Percentiles rank a stretch among this genome's conserved stretches.
Evolutionary conservation across 495 filamentous ascomycete species (phyloP).

Genomic region (Lasiosphaeria miniovina): DNA sequence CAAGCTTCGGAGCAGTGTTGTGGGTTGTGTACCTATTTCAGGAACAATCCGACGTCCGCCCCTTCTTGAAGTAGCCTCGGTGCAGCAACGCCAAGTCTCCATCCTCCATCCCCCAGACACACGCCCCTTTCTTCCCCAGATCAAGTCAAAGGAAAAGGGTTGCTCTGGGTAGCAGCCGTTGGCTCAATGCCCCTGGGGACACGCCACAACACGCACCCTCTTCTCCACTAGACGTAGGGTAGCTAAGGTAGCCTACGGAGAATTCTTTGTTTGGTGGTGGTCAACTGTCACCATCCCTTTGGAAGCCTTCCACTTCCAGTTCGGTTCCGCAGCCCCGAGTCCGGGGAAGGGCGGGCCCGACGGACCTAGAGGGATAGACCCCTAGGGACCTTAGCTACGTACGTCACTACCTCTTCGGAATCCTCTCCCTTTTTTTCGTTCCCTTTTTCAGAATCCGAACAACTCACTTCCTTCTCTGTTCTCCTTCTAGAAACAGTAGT

Average conservation of each 20-base stretch:
- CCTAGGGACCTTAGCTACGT: neutral
- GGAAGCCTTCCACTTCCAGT: neutral
- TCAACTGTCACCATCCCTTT: neutral
- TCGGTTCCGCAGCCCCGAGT: neutral
- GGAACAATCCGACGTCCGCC: neutral
- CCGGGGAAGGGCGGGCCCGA: neutral
- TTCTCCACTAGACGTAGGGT: neutral
- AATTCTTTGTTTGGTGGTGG: neutral
- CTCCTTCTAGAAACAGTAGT: neutral
- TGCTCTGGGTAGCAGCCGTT: no score
- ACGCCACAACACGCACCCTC: neutral
- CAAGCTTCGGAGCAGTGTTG: slow-evolving; percentile 1
- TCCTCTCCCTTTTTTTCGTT: neutral
- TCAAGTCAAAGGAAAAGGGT: no score
- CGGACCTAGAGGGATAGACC: neutral
- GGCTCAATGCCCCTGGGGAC: neutral
- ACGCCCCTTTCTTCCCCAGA: neutral
- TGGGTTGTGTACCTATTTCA: neutral
- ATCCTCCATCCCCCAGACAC: neutral
- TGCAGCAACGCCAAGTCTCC: neutral
- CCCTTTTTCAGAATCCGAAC: neutral
- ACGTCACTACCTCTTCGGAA: neutral
- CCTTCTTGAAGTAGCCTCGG: neutral
- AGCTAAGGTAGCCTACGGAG: neutral
- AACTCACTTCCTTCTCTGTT: neutral